Conservation (phyloP, 2,329 filamentous ascomycete species). For the Pyrenophora tritici-repentis region DNA sequence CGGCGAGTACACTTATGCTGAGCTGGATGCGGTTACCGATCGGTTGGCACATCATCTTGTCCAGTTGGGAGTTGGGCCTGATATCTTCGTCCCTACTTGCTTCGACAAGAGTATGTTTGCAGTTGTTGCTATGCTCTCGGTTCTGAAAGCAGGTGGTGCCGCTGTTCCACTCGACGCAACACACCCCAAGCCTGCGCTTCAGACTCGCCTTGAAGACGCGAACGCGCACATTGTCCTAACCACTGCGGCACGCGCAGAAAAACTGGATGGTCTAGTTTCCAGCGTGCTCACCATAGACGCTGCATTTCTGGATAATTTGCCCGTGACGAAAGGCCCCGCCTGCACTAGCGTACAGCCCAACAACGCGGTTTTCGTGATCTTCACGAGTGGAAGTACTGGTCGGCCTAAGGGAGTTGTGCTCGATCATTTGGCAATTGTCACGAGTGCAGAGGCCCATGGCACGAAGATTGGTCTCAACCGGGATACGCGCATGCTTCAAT, state of each 20-base stretch:
- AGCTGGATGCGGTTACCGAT: constrained; percentile 33
- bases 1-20: constrained; percentile 39
- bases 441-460: constrained; percentile 39
- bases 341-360: constrained; percentile 29
- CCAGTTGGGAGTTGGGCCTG: constrained; percentile 37
- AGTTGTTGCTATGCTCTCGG: constrained; percentile 45
- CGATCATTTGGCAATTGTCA: constrained; percentile 40
- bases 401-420: constrained; percentile 43
- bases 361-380: constrained; percentile 41
- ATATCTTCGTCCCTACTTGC: constrained; percentile 44
- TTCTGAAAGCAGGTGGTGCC: constrained; percentile 47
- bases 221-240: constrained; percentile 49
- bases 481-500: constrained; percentile 44
- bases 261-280: constrained; percentile 50
- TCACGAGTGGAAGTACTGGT: constrained; percentile 42
- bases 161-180: constrained; percentile 45
- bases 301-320: constrained; percentile 44
- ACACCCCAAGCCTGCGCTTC: constrained; percentile 42
- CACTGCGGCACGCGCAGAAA: constrained; percentile 43
- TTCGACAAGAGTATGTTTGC: constrained; percentile 48
- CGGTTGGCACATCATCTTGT: constrained; percentile 38
- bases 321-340: constrained; percentile 14
- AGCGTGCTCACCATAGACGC: constrained; percentile 44
- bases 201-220: constrained; percentile 49
- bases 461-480: constrained; percentile 31